Conservation (phyloP, 441 rosid genomes). For the Capsella rubella region DNA sequence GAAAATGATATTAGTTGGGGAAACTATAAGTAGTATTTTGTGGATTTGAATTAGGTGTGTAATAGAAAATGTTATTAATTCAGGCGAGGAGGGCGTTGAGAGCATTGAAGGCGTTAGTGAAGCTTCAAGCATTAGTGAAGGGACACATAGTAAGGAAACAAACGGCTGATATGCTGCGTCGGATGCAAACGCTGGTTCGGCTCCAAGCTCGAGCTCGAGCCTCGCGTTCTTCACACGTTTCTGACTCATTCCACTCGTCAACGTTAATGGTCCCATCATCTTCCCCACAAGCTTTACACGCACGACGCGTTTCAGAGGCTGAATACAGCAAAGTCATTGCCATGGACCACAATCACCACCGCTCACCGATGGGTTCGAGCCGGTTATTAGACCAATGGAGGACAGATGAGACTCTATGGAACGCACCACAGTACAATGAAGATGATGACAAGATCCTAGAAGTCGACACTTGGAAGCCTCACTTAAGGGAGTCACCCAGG, state of each 20-base stretch:
- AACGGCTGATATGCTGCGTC: constrained; percentile 70
- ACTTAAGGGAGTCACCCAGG: constrained; percentile 47
- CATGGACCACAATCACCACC: constrained; percentile 47
- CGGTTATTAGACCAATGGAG: constrained; percentile 71
- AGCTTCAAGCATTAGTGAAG: constrained; percentile 77
- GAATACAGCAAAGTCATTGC: constrained; percentile 52
- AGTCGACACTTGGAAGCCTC: constrained; percentile 87
- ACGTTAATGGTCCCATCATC: constrained; percentile 35
- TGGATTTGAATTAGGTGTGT: constrained; percentile 1
- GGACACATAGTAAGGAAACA: constrained; percentile 78
- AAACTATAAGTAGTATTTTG: background rate
- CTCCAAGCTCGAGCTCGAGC: constrained; percentile 72
- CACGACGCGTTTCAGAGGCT: constrained; percentile 40
- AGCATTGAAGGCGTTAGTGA: constrained; percentile 76
- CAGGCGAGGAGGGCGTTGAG: constrained; percentile 76
- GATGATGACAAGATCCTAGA: constrained; percentile 71
- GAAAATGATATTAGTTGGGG: constrained; percentile 19
- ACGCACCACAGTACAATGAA: constrained; percentile 41
- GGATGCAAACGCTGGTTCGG: constrained; percentile 76
- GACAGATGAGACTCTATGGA: constrained; percentile 66
- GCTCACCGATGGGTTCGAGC: constrained; percentile 55
- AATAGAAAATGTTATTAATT: background rate
- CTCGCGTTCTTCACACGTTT: constrained; percentile 49
- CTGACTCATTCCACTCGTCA: constrained; percentile 51
- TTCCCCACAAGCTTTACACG: constrained; percentile 44